Conservation (phyloP, 495 filamentous ascomycete species). For the Hypoxylon fragiforme region DNA sequence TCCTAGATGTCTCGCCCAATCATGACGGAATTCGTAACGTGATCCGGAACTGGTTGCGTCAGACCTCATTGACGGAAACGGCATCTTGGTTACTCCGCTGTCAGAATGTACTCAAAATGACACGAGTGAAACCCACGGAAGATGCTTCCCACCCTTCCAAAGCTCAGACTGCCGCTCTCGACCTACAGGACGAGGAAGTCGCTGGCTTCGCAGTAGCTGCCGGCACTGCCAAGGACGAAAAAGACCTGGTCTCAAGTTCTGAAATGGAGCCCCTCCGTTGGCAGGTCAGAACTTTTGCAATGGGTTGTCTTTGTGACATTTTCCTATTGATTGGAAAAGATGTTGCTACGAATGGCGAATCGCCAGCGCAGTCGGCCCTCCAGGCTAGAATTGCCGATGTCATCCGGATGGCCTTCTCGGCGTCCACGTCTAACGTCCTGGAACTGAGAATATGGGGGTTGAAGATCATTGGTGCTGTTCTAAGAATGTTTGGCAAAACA, state of each 20-base stretch:
- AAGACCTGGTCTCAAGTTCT: conserved; percentile 58
- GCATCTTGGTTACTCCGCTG: conserved; percentile 83
- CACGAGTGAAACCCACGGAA: conserved; percentile 62
- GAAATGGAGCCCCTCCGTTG: conserved; percentile 89
- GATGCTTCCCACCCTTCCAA: conserved; percentile 48
- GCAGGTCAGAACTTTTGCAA: conserved; percentile 94
- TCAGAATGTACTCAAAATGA: conserved; percentile 87
- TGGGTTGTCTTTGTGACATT: conserved; percentile 88
- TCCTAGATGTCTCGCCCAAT: conserved; percentile 73
- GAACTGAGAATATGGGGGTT: conserved; percentile 86
- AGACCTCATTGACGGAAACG: conserved; percentile 78
- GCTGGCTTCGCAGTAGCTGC: conserved; percentile 84
- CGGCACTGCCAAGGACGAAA: conserved; percentile 65
- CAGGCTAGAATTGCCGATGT: conserved; percentile 88
- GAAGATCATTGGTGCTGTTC: conserved; percentile 87
- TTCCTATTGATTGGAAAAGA: conserved; percentile 75
- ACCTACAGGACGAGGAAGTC: conserved; percentile 93
- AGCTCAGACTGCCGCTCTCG: conserved; percentile 60
- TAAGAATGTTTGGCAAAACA: conserved; percentile 94
- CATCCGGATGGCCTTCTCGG: conserved; percentile 96
- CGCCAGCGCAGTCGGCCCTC: conserved; percentile 70
- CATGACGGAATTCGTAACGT: conserved; percentile 79
- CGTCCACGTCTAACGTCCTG: conserved; percentile 90
- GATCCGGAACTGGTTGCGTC: conserved; percentile 86
- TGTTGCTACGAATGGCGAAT: conserved; percentile 67